phyloP scores from a whole-genome alignment of 225 moss, liverwort and hornwort species.

The Neckera pumila region DNA sequence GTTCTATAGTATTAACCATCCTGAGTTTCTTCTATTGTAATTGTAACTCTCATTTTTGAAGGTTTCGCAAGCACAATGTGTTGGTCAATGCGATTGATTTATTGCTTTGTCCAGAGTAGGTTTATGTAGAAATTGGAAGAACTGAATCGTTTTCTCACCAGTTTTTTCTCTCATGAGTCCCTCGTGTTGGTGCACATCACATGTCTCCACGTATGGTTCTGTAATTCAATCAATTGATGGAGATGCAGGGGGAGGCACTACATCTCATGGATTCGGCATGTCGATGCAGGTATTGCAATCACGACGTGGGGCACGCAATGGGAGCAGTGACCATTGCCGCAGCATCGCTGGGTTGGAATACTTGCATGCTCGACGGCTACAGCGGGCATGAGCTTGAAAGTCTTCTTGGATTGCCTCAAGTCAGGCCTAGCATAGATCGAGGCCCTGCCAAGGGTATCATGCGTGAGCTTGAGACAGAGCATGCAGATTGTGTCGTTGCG shows the following conservation, averaged over 20 bases:
- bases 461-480: conserved; percentile 61
- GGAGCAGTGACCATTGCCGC: conserved; percentile 62
- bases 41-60: neutral
- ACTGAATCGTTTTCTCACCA: neutral
- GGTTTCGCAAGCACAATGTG: neutral
- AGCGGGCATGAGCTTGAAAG: conserved; percentile 30
- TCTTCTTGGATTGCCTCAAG: conserved; percentile 49
- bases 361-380: conserved; percentile 60
- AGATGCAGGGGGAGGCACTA: neutral
- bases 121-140: neutral
- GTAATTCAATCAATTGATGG: neutral
- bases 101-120: neutral
- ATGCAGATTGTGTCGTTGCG: conserved; percentile 59
- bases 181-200: neutral
- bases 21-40: neutral
- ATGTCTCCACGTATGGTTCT: neutral
- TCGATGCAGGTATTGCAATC: conserved; percentile 74
- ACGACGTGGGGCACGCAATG: conserved; percentile 84
- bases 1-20: neutral
- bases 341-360: conserved; percentile 66
- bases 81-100: neutral
- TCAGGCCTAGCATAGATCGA: conserved; percentile 4
- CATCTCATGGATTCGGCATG: conserved; percentile 6
- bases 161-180: neutral
- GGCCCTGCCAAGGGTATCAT: conserved; percentile 40